A percentile compares a stretch with the other conserved stretches of the same genome.
phyloP scores from a whole-genome alignment of 495 filamentous ascomycete genomes.

The Friedmanniomyces endolithicus region DNA sequence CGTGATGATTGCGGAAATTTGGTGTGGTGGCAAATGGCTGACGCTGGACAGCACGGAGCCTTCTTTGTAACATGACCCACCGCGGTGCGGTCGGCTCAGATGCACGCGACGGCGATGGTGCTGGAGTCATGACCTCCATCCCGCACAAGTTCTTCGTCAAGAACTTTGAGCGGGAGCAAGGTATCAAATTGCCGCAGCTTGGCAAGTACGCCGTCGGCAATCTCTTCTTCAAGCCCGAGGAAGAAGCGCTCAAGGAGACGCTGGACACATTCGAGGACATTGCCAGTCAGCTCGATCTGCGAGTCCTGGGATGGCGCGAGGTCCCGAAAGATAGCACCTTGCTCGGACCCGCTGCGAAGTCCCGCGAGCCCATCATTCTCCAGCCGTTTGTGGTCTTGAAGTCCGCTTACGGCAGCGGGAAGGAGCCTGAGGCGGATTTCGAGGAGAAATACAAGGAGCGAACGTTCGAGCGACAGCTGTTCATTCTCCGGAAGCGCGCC shows the following conservation, averaged over 20 bases:
- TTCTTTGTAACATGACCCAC: constrained; percentile 99
- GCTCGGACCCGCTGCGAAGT: constrained; percentile 83
- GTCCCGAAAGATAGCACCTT: constrained; percentile 87
- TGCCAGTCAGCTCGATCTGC: constrained; percentile 72
- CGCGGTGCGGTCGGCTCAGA: constrained; percentile 96
- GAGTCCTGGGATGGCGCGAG: constrained; percentile 93
- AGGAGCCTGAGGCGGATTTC: constrained; percentile 67
- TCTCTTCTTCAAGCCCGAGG: constrained; percentile 95
- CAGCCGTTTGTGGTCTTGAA: constrained; percentile 91
- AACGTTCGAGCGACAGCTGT: constrained; percentile 86
- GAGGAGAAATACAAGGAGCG: constrained; percentile 68
- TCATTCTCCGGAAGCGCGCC: constrained; percentile 84
- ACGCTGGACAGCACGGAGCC: constrained; percentile 55
- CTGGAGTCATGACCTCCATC: constrained; percentile 98
- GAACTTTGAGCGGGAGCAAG: constrained; percentile 85
- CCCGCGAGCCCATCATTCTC: constrained; percentile 84
- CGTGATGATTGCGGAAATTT: constrained; percentile 25
- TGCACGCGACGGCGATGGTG: constrained; percentile 93
- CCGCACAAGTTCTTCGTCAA: constrained; percentile 98
- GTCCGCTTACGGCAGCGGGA: constrained; percentile 76
- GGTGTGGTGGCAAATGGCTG: not conserved
- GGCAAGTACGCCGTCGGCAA: constrained; percentile 98
- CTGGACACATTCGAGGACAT: constrained; percentile 83
- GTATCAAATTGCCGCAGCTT: constrained; percentile 68
- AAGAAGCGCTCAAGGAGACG: constrained; percentile 75